Conservation (phyloP, 2,329 filamentous ascomycete genomes). For the Penicillium griseofulvum region DNA sequence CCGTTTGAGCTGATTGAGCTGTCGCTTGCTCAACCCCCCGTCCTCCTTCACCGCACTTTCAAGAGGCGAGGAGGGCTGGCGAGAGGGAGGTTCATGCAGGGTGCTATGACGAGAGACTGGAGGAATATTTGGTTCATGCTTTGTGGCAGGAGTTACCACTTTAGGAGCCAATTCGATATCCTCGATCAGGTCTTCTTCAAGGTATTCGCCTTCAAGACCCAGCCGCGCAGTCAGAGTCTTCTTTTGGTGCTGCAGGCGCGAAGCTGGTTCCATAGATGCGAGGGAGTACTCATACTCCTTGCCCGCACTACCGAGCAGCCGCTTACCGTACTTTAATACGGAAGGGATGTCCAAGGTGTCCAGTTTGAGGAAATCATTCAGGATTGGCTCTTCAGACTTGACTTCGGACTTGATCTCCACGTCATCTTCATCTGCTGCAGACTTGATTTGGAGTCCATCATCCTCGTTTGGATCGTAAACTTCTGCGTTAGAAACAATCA, state of each 20-base stretch:
- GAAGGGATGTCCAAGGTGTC: constrained; percentile 72
- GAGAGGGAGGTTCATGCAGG: constrained; percentile 41
- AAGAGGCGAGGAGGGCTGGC: constrained; percentile 47
- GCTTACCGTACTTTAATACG: constrained; percentile 79
- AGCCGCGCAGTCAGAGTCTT: constrained; percentile 80
- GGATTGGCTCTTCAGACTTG: constrained; percentile 37
- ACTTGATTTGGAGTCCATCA: constrained; percentile 54
- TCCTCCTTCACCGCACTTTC: constrained; percentile 60
- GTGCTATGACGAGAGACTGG: constrained; percentile 44
- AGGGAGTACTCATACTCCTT: constrained; percentile 81
- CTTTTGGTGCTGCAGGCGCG: constrained; percentile 81
- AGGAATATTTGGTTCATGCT: constrained; percentile 52
- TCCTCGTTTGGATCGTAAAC: constrained; percentile 82
- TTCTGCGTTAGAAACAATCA: constrained; percentile 86
- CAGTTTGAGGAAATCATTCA: constrained; percentile 64
- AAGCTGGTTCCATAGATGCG: constrained; percentile 74
- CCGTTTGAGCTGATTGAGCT: constrained; percentile 90
- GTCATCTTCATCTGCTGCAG: constrained; percentile 53
- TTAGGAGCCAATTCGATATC: constrained; percentile 57
- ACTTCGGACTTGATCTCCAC: constrained; percentile 38
- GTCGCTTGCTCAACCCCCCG: constrained; percentile 77
- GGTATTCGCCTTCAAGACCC: constrained; percentile 78
- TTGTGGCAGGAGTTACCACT: constrained; percentile 42
- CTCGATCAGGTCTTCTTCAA: constrained; percentile 78
- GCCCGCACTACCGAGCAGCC: constrained; percentile 76